Evolutionary conservation across 768 basidiomycete genomes (phyloP).

Genomic region (Amanita polypyramis): DNA sequence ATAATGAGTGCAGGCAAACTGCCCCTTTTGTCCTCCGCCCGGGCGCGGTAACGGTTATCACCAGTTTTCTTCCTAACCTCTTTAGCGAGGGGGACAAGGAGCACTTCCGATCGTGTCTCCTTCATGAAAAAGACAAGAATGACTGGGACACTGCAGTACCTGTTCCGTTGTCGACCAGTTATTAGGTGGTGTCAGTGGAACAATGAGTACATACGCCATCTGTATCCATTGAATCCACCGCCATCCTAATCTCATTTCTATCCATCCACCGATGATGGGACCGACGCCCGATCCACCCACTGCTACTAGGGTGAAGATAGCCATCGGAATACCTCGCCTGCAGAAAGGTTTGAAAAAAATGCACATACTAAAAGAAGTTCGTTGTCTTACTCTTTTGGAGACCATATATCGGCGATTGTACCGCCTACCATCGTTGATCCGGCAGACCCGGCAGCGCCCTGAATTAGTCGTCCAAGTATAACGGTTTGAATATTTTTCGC

Average conservation of each 20-base stretch:
- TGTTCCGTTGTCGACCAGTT: background rate
- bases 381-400: slow-evolving; percentile 40
- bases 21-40: slow-evolving; percentile 52
- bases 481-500: slow-evolving; percentile 51
- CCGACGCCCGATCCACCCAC: slow-evolving; percentile 55
- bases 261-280: slow-evolving; percentile 54
- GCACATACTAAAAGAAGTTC: background rate
- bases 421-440: slow-evolving; percentile 63
- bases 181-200: background rate
- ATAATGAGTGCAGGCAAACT: slow-evolving; percentile 50
- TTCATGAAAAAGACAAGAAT: slow-evolving; percentile 48
- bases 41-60: too few relatives aligned
- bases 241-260: slow-evolving; percentile 65
- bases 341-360: background rate
- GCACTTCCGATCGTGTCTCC: too few relatives aligned
- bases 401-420: slow-evolving; percentile 69
- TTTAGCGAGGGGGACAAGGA: slow-evolving; percentile 56
- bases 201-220: too few relatives aligned
- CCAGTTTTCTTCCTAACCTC: slow-evolving; percentile 56
- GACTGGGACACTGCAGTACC: slow-evolving; percentile 18
- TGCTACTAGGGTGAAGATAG: slow-evolving; percentile 53
- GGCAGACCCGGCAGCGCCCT: slow-evolving; percentile 59
- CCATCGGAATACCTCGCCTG: slow-evolving; percentile 74
- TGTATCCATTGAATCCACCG: slow-evolving; percentile 87
- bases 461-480: slow-evolving; percentile 51